Percentiles rank a stretch among this genome's conserved stretches.
Evolutionary conservation across 2,329 filamentous ascomycete species (phyloP).

Genomic region (Pseudocercospora crystallina): DNA sequence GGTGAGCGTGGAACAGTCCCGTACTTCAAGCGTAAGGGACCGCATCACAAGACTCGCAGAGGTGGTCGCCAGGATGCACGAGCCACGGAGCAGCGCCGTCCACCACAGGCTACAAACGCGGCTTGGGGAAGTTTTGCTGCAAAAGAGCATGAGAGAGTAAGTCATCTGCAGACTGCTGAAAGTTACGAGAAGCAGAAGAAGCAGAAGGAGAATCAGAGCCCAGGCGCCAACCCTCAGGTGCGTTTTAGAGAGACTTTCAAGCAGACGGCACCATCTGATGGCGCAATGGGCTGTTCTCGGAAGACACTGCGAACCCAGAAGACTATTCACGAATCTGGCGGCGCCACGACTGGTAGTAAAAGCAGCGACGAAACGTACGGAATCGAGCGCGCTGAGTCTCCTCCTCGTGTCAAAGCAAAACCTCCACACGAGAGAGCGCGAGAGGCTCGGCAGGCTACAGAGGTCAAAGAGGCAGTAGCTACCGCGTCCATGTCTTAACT

Average conservation of each 20-base stretch:
- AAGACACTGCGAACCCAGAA: neutral
- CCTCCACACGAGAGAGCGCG: no score
- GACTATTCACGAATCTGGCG: constrained; percentile 2
- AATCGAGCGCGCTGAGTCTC: no score
- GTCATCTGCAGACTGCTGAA: neutral
- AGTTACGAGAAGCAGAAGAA: constrained; percentile 1
- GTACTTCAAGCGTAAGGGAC: neutral
- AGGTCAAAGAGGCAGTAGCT: no score
- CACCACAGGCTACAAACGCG: no score
- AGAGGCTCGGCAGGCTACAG: no score
- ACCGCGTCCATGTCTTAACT: no score
- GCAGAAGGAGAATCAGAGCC: neutral
- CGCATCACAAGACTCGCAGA: neutral
- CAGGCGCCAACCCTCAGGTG: neutral
- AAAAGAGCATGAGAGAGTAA: constrained; percentile 2
- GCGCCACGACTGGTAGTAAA: constrained; percentile 1
- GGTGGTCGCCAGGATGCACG: neutral
- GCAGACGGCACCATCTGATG: neutral
- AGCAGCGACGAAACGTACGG: neutral
- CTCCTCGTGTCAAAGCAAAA: no score
- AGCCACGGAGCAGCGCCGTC: no score
- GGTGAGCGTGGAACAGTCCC: neutral
- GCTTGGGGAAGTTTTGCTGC: neutral
- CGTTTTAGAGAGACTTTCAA: constrained; percentile 9
- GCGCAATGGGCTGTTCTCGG: neutral